These are phyloP conservation scores for Bauhinia variegata DNA, from an alignment of 306 rosid genomes.

Conservation along the genomic window DNA sequence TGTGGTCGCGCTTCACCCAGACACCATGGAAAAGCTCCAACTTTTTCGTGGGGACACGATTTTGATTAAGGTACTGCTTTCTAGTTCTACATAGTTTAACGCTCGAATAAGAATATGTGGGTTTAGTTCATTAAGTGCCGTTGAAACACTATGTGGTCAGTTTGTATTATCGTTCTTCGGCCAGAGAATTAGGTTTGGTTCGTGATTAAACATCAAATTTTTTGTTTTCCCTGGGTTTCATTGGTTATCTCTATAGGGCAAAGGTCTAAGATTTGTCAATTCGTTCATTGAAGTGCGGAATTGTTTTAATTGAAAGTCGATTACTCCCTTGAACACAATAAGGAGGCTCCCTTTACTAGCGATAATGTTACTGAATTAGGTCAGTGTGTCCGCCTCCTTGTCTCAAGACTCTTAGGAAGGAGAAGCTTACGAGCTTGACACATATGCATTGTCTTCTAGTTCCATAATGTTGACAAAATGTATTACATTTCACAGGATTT, in stretches of 20 bases:
- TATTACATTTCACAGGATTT: too few relatives aligned
- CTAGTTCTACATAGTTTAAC: not conserved
- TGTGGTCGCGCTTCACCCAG: conserved; percentile 65
- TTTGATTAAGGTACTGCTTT: conserved; percentile 52
- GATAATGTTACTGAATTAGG: too few relatives aligned
- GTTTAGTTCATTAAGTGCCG: not conserved
- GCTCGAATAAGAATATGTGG: not conserved
- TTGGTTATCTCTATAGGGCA: not conserved
- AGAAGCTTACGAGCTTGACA: too few relatives aligned
- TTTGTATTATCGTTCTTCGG: not conserved
- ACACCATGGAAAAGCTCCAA: conserved; percentile 70
- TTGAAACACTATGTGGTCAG: not conserved
- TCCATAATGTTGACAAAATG: too few relatives aligned
- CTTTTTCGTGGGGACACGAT: conserved; percentile 71
- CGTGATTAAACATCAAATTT: not conserved
- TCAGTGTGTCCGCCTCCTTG: too few relatives aligned
- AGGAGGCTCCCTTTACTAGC: too few relatives aligned
- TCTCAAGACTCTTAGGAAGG: too few relatives aligned
- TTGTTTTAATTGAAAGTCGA: not conserved
- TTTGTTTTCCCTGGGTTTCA: conserved; percentile 4
- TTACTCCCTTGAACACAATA: too few relatives aligned
- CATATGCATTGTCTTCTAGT: not conserved
- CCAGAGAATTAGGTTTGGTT: conserved; percentile 23
- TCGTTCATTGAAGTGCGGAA: not conserved
- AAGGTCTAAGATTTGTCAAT: conserved; percentile 31